A percentile compares a stretch with the other conserved stretches of the same genome.
These are phyloP conservation scores for Cryphonectria parasitica DNA, from an alignment of 2,329 filamentous ascomycete genomes.

Conservation along the genomic window DNA sequence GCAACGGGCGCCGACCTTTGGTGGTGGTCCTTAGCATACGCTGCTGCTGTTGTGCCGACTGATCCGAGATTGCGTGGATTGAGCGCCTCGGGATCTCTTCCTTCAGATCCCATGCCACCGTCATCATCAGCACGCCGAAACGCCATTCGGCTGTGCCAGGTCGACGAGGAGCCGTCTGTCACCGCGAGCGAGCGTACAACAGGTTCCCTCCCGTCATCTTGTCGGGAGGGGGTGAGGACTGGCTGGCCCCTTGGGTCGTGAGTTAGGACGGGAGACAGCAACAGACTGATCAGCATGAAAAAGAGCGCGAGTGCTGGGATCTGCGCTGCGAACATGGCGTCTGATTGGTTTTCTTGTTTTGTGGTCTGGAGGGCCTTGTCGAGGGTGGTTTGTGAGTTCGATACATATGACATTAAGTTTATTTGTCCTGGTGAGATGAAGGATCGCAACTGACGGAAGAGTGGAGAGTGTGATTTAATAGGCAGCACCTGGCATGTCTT, in stretches of 20 bases:
- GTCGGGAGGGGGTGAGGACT: not conserved
- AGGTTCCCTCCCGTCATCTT: not conserved
- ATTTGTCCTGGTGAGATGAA: not conserved
- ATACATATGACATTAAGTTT: not conserved
- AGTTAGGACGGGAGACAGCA: slow-evolving; percentile 15
- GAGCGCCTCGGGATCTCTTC: not conserved
- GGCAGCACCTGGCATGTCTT: not conserved
- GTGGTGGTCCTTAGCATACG: not conserved
- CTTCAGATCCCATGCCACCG: too few species aligned
- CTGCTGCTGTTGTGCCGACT: not conserved
- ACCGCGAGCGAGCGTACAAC: not conserved
- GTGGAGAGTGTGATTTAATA: not conserved
- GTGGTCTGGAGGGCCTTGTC: not conserved
- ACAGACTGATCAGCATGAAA: slow-evolving; percentile 10
- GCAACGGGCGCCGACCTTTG: not conserved
- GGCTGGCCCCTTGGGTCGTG: not conserved
- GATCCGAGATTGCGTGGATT: not conserved
- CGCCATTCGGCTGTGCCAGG: not conserved
- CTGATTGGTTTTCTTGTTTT: not conserved
- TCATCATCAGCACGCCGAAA: not conserved
- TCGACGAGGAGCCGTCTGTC: not conserved
- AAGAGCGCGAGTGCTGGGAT: not conserved
- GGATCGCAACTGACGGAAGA: not conserved
- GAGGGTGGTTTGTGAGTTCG: not conserved
- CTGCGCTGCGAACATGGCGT: not conserved